Percentiles rank a stretch among this genome's conserved stretches.
These are phyloP conservation scores for Neonectria neomacrospora DNA, from an alignment of 2,329 filamentous ascomycete genomes.

Conservation along the genomic window DNA sequence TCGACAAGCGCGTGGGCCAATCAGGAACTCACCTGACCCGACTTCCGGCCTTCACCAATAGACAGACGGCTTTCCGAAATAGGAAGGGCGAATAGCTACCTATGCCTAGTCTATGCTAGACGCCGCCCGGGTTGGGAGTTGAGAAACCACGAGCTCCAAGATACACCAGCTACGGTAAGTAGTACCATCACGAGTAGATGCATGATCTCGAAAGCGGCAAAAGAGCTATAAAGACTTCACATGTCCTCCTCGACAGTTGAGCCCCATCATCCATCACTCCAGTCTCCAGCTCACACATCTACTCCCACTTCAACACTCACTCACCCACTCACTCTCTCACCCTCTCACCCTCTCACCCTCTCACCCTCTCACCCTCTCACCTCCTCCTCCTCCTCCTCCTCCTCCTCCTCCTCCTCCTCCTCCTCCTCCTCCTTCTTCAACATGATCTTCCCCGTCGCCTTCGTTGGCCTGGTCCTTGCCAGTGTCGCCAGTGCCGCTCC, in stretches of 20 bases:
- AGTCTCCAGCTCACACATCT: not conserved
- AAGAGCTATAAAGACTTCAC: slow-evolving; percentile 5
- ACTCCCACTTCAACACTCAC: not conserved
- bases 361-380: too few relatives aligned
- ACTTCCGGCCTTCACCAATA: not conserved
- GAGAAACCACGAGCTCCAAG: not conserved
- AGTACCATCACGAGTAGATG: not conserved
- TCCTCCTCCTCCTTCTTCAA: slow-evolving; percentile 2
- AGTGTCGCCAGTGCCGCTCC: slow-evolving; percentile 21
- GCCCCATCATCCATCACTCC: not conserved
- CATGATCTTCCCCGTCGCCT: slow-evolving; percentile 14
- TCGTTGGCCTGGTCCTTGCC: slow-evolving; percentile 12
- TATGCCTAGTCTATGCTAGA: too few relatives aligned
- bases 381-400: too few relatives aligned
- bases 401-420: too few relatives aligned
- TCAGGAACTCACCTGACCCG: not conserved
- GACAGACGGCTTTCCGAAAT: not conserved
- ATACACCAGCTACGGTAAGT: not conserved
- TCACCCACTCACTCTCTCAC: too few relatives aligned
- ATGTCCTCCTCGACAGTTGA: too few relatives aligned
- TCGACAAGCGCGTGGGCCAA: not conserved
- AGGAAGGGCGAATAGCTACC: not conserved
- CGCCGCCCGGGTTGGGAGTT: not conserved
- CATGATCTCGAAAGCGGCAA: not conserved
- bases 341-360: too few relatives aligned